Evolutionary conservation across 495 filamentous ascomycete genomes (phyloP).

Genomic region (Xylaria bambusicola): DNA sequence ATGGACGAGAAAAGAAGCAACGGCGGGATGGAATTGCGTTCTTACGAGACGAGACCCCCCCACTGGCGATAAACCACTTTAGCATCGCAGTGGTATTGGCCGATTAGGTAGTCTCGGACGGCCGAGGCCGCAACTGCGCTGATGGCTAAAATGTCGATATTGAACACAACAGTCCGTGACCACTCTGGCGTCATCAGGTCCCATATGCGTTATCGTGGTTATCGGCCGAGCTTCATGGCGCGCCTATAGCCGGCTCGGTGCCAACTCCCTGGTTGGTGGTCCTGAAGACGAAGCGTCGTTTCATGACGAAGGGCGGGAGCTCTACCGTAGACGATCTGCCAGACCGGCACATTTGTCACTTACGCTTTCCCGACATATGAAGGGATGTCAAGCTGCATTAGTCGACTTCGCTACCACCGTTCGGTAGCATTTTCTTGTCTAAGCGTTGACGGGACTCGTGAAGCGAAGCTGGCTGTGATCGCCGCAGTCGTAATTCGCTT

Average conservation of each 20-base stretch:
- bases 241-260: background rate
- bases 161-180: slow-evolving; percentile 10
- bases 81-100: slow-evolving; percentile 19
- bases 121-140: slow-evolving; percentile 26
- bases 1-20: background rate
- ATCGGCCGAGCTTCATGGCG: background rate
- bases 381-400: slow-evolving; percentile 1
- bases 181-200: slow-evolving; percentile 9
- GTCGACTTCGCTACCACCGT: slow-evolving; percentile 1
- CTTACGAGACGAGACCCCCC: too few species aligned
- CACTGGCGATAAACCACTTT: slow-evolving; percentile 17
- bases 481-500: slow-evolving; percentile 2
- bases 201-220: background rate
- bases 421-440: background rate
- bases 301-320: slow-evolving; percentile 11
- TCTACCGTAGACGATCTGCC: slow-evolving; percentile 14
- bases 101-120: slow-evolving; percentile 36
- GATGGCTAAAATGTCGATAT: slow-evolving; percentile 27
- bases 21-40: slow-evolving; percentile 3
- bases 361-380: background rate
- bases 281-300: slow-evolving; percentile 6
- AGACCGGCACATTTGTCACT: slow-evolving; percentile 7
- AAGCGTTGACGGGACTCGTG: slow-evolving; percentile 3
- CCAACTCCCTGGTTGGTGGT: slow-evolving; percentile 11
- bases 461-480: slow-evolving; percentile 9